These are phyloP conservation scores for Candolleomyces efflorescens DNA, from an alignment of 768 basidiomycete species.

Conservation along the genomic window DNA sequence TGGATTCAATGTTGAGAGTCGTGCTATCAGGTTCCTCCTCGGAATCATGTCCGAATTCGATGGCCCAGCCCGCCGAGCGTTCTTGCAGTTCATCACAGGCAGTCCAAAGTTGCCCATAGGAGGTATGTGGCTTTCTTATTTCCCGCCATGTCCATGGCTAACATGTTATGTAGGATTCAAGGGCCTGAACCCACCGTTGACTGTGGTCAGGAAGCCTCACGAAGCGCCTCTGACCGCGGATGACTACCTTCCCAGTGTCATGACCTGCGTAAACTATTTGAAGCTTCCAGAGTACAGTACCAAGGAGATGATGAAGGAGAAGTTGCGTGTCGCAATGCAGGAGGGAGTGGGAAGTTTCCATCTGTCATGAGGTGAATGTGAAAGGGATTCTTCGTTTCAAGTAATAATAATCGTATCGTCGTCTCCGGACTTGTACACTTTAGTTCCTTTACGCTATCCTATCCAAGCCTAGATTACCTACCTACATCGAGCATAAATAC, in stretches of 20 bases:
- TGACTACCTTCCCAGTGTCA: slow-evolving; percentile 94
- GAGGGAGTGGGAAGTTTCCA: slow-evolving; percentile 98
- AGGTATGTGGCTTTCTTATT: slow-evolving; percentile 46
- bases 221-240: slow-evolving; percentile 88
- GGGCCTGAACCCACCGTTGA: slow-evolving; percentile 88
- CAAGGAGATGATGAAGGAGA: slow-evolving; percentile 79
- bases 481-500: too few species aligned
- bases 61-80: slow-evolving; percentile 68
- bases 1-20: slow-evolving; percentile 94
- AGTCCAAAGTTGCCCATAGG: slow-evolving; percentile 96
- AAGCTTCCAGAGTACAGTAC: slow-evolving; percentile 96
- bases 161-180: slow-evolving; percentile 67
- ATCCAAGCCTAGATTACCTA: background rate
- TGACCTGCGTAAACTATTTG: slow-evolving; percentile 98
- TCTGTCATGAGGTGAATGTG: slow-evolving; percentile 59
- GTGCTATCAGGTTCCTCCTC: slow-evolving; percentile 82
- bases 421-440: background rate
- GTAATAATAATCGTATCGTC: slow-evolving; percentile 1
- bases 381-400: too few species aligned
- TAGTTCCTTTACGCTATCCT: background rate
- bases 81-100: slow-evolving; percentile 95
- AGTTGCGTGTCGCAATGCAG: slow-evolving; percentile 78
- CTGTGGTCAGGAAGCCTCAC: slow-evolving; percentile 95
- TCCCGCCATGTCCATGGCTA: background rate
- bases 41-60: slow-evolving; percentile 86